Evolutionary conservation across 106 monocot species (phyloP), one percentile per base, ranked within the genome.

Genomic region (Vanilla planifolia): DNA sequence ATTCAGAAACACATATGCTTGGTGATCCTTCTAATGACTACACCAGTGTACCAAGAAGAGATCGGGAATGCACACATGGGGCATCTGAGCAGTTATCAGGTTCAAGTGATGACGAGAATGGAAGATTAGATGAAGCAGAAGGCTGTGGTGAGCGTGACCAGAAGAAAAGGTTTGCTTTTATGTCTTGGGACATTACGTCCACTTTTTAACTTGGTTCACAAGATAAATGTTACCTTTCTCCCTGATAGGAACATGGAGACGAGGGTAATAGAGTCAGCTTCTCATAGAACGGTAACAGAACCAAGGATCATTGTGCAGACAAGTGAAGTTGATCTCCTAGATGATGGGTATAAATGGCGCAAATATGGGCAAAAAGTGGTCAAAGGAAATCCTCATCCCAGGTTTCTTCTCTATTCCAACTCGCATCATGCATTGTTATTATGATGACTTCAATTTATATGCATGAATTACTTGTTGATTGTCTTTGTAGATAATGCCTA

Each of bases 361-460:
- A 94, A 89, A 60, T 94, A 94, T 61, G 94, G 94, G 59, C 94
- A 94, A 69, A 94, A 94, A 71, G 89, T 83, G 7, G 94, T 94
- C 3, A 87, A 84, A 81, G 83, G 92, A 44, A 92, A 92, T 73
- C 80, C 73, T 50, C 53, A 92, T 56, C 92, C 92, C 47, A 92
- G 92, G 92, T 92, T 50, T 6, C 30, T 43, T 35, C 3, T 32
- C n/a, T 30, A 53, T 53, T 16, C 14, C 27, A 52, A 30, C 5
- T 57, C 6, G 4, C 15, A 45, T 17, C 40, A 9, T 45, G n/a
- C n/a, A 45, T 53, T 32, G 2, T 16, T 16, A 53, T 15, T 51
- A 53, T 32, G 15, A 53, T 28, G n/a, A 16, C 19, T 57, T 25
- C 20, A 11, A 51, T 51, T 51, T 11, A 9, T 51, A 25, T 26